Base-by-base conservation (phyloP, 2,329 filamentous ascomycete species). In the Fusarium sp. region DNA sequence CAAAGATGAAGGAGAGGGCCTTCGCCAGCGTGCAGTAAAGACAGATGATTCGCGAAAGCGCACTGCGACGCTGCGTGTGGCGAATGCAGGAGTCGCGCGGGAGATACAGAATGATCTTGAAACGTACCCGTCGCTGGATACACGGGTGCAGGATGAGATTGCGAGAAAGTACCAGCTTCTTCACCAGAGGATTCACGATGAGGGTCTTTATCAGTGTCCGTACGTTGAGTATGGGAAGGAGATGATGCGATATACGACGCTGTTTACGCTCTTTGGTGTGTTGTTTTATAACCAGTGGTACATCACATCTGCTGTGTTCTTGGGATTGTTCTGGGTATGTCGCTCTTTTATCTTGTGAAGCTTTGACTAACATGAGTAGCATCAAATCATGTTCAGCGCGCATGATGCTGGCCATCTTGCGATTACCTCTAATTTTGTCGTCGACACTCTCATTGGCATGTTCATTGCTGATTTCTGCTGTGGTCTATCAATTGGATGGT, bases 341-440 rank as follows among this genome's bases (percentile, higher is more conserved):
- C 5, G 28, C 13, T 6, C 15, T n/a, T n/a, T n/a, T n/a, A n/a
- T n/a, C n/a, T 4, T n/a, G 49, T 25, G 18, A 35, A 19, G 8
- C 19, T 5, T 44, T 47, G 43, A 56, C 72, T 78, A 61, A 78
- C 79, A 49, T 12, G 19, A 47, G 9, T 72, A 88, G 89, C 90
- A 92, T 75, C 90, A 92, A 82, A 88, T 92, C 81, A 91, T 92
- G 88, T 92, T 92, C 80, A 87, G 87, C 1, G 90, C 90, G 8
- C 90, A 92, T 76, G 90, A 92, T 74, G 90, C 89, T 15, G 90
- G 89, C 6, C 90, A 92, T 76, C 83, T 86, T 33, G 89, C 88
- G 67, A 92, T 92, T 68, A 91, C 90, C 0, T 84, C 87, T 67
- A 87, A 87, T 77, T 91, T 91, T 71, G 81, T 85, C 5, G 73